Evolutionary conservation across 176 grass and related monocot genomes (phyloP).

Genomic region (Hyparrhenia diplandra): DNA sequence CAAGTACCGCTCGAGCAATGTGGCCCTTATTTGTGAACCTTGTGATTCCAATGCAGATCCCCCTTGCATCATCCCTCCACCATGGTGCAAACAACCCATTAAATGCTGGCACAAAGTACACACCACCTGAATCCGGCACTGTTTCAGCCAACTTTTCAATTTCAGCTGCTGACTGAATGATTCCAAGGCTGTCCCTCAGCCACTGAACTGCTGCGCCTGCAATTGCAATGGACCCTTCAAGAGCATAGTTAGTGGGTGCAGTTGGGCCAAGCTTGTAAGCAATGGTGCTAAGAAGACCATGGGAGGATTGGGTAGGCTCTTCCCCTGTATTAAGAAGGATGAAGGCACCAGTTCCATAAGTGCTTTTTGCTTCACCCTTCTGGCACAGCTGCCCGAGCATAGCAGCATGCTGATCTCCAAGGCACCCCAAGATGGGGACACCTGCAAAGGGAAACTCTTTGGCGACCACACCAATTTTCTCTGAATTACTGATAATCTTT

Average conservation of each 20-base stretch:
- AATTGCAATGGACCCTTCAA: constrained; percentile 95
- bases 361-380: constrained; percentile 94
- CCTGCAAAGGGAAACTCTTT: constrained; percentile 65
- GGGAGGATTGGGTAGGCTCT: constrained; percentile 51
- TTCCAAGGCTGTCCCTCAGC: constrained; percentile 52
- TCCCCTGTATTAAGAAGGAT: constrained; percentile 93
- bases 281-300: constrained; percentile 77
- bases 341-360: constrained; percentile 91
- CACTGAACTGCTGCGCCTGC: constrained; percentile 94
- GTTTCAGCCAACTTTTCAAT: constrained; percentile 65
- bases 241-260: constrained; percentile 63
- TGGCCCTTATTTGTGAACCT: constrained; percentile 84
- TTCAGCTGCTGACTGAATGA: constrained; percentile 53
- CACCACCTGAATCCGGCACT: constrained; percentile 65
- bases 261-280: constrained; percentile 75
- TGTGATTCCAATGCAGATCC: constrained; percentile 82
- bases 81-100: constrained; percentile 91
- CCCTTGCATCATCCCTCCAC: constrained; percentile 92
- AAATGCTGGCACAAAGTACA: constrained; percentile 93
- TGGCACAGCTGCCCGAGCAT: constrained; percentile 83
- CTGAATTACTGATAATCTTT: constrained; percentile 88
- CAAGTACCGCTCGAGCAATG: constrained; percentile 72
- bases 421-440: constrained; percentile 58
- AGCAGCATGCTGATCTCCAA: constrained; percentile 89
- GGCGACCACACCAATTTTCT: constrained; percentile 56